phyloP scores from a whole-genome alignment of 768 basidiomycete species.

The Astraeus odoratus region DNA sequence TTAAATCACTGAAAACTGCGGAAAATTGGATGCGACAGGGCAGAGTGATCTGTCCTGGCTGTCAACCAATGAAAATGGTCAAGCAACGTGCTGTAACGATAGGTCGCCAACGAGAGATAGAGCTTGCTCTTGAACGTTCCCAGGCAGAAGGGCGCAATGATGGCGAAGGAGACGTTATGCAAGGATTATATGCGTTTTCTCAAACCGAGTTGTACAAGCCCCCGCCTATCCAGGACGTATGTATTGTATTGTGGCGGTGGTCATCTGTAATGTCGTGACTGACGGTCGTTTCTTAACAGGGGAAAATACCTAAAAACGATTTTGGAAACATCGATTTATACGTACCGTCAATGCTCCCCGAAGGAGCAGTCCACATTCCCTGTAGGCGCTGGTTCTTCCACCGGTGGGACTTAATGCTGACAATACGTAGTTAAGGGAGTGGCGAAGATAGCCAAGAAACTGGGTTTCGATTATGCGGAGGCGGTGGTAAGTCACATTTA shows the following conservation, averaged over 20 bases:
- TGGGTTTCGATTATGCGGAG: conserved; percentile 89
- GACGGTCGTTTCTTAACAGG: conserved; percentile 41
- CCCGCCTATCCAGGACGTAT: conserved; percentile 76
- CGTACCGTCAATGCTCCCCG: conserved; percentile 89
- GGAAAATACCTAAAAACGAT: conserved; percentile 87
- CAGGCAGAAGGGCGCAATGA: conserved; percentile 30
- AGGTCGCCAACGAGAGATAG: conserved; percentile 65
- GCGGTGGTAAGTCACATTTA: conserved; percentile 69
- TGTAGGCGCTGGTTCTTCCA: conserved; percentile 47
- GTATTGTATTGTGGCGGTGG: conserved; percentile 21
- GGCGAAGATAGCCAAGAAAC: conserved; percentile 79
- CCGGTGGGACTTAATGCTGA: conserved; percentile 9
- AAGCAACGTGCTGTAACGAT: conserved; percentile 83
- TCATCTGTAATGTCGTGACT: conserved; percentile 3
- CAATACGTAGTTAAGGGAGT: conserved; percentile 64
- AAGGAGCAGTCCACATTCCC: conserved; percentile 82
- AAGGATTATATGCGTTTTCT: conserved; percentile 76
- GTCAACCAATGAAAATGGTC: conserved; percentile 85
- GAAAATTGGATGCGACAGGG: conserved; percentile 96
- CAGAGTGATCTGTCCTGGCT: conserved; percentile 58
- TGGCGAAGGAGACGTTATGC: conserved; percentile 57
- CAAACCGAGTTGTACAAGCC: conserved; percentile 84
- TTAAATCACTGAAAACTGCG: conserved; percentile 81
- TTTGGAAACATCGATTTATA: conserved; percentile 98
- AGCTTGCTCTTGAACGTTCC: conserved; percentile 42